Percentiles rank a stretch among this genome's conserved stretches.
Conservation (phyloP, 768 basidiomycete species). For the Amanita pallidorosea region DNA sequence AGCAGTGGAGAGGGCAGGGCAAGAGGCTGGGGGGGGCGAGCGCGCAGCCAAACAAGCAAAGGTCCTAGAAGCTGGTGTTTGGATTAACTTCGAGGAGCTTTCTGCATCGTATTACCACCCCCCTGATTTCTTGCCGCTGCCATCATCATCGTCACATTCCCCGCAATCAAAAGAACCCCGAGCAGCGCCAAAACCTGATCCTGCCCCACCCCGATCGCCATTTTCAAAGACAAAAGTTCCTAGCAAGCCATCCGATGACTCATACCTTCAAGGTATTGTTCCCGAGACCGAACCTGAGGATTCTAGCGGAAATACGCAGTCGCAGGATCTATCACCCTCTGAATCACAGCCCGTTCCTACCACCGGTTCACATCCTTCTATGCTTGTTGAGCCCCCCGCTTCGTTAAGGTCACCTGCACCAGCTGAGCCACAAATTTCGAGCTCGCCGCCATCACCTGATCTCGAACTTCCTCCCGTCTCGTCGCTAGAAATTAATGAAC, state of each 20-base stretch:
- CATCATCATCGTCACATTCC: not conserved
- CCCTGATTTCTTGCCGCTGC: not conserved
- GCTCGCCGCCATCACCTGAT: not conserved
- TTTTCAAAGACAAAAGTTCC: not conserved
- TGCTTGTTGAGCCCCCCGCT: constrained; percentile 3
- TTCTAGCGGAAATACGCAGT: constrained; percentile 1
- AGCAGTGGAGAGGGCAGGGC: not conserved
- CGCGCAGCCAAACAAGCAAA: not conserved
- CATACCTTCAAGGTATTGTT: not conserved
- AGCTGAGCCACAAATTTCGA: not conserved
- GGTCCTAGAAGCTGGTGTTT: not conserved
- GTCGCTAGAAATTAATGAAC: not conserved
- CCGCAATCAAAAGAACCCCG: not conserved
- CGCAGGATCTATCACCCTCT: not conserved
- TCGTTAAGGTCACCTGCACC: not conserved
- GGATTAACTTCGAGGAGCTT: not conserved
- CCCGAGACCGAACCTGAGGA: constrained; percentile 5
- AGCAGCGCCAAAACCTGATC: not conserved
- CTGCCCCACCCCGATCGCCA: not conserved
- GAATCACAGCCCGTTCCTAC: not conserved
- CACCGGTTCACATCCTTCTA: not conserved
- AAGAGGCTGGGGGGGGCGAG: not conserved
- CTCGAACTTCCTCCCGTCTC: not conserved
- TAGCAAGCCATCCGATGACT: not conserved
- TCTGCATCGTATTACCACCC: not conserved